Base-by-base conservation (phyloP, 495 filamentous ascomycete genomes). In the Trichocladium antarcticum region DNA sequence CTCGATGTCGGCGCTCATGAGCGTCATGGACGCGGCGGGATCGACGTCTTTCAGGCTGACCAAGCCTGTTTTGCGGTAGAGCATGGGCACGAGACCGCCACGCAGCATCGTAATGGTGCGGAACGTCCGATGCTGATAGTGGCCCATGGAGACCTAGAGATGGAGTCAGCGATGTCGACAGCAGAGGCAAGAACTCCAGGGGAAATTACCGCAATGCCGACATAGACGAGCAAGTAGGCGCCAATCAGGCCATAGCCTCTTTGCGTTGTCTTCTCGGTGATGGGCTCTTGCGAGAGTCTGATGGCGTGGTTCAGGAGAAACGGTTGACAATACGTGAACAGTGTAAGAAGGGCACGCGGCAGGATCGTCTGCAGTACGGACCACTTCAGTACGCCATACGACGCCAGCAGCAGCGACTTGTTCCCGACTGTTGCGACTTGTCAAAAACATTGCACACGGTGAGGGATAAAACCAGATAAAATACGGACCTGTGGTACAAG, bases 281-380 rank as follows among this genome's bases (percentile, higher is more conserved):
- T 5, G 73, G 67, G 43, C 72, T 56, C 7, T 67, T 47, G 5
- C 75, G 72, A 39, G 76, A 62, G 0, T 52, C 57, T 5, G 82
- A 57, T 0, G 77, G 70, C 10, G 71, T 63, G n/a, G n/a, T 22
- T 79, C 64, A 84, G 72, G 11, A 87, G 69, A 42, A 85, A 73
- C 1, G 83, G 83, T 53, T 85, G 82, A 45, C 73, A 74, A 39
- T 82, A 77, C 16, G 69, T 77, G 53, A 87, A 80, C n/a, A n/a
- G n/a, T n/a, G n/a, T n/a, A n/a, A 11, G 49, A 64, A 5, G n/a
- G n/a, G n/a, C n/a, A n/a, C n/a, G n/a, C n/a, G n/a, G n/a, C n/a
- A n/a, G n/a, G n/a, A n/a, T n/a, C n/a, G n/a, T n/a, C n/a, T n/a
- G n/a, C n/a, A n/a, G n/a, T n/a, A n/a, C n/a, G n/a, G n/a, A n/a